Evolutionary conservation across 2,329 filamentous ascomycete genomes (phyloP), one percentile per base, ranked within the genome.

Genomic region (Cephalotrichum gorgonifer): DNA sequence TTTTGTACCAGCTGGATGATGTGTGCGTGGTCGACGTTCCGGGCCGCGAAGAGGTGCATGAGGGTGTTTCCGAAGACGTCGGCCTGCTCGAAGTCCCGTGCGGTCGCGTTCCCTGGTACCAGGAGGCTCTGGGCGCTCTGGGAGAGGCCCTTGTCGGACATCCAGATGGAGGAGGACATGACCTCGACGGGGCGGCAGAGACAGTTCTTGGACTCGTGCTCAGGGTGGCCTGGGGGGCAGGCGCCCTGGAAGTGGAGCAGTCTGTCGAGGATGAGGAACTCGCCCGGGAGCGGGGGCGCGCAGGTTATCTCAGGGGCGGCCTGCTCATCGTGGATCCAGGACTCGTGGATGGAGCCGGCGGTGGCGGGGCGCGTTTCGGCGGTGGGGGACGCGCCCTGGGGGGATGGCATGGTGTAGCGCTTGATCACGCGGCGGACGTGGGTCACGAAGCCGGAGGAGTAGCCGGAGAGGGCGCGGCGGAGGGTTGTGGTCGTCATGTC

Each of bases 21-120:
- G 6, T 44, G 22, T 4, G 20, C 12, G 15, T 56, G 54, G 23
- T 54, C 57, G 2, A 58, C 60, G 20, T 62, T 58, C 1, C 67
- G 57, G 0, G 69, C 65, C 1, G 72, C 70, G 30, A 75, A 60
- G 8, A 76, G 60, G 53, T 75, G 73, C 42, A 75, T 58, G 3
- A 67, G 54, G 0, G 70, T 74, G 54, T 78, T 76, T 1, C 69
- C 69, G 51, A 75, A 75, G 3, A 57, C 57, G 52, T 76, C 73
- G 3, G 52, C 35, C 1, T 50, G 23, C 15, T 52, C 42, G 4
- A 58, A 43, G n/a, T 62, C 54, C 0, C 47, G 9, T 1, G 44
- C 23, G 2, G 43, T 25, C 20, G 50, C 44, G 22, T 20, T 17
- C 25, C 49, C 48, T 9, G 53, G 26, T 22, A 43, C 25, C 5